phyloP scores from a whole-genome alignment of 2,329 filamentous ascomycete species.

The Apiospora phragmitis region DNA sequence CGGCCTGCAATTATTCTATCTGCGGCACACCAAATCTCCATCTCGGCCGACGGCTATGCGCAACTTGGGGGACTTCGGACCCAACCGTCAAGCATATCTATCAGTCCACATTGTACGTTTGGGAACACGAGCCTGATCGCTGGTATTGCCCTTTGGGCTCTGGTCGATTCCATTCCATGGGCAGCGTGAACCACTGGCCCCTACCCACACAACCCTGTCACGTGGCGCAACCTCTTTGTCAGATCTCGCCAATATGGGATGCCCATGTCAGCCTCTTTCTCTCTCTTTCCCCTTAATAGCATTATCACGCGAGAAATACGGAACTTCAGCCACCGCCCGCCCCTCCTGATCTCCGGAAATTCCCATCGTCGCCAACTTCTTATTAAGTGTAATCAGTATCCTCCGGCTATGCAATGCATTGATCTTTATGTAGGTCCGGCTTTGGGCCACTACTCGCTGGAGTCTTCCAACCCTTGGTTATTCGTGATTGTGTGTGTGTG shows the following conservation, averaged over 20 bases:
- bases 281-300: neutral
- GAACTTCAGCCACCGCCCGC: slow-evolving; percentile 6
- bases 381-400: neutral
- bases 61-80: neutral
- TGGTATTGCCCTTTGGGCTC: neutral
- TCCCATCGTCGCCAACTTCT: neutral
- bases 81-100: neutral
- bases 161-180: neutral
- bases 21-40: neutral
- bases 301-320: slow-evolving; percentile 1
- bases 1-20: neutral
- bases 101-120: slow-evolving; percentile 1
- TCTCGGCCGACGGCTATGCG: neutral
- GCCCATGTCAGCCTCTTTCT: neutral
- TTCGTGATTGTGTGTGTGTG: too few relatives aligned
- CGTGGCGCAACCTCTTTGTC: neutral
- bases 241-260: neutral
- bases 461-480: too few relatives aligned
- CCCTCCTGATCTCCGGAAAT: neutral
- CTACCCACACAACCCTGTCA: neutral
- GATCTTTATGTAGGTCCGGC: neutral
- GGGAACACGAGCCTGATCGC: neutral
- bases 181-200: neutral
- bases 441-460: neutral
- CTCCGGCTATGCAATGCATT: neutral